These are phyloP conservation scores for Aspergillus persii DNA, from an alignment of 2,329 filamentous ascomycete genomes.

Conservation along the genomic window DNA sequence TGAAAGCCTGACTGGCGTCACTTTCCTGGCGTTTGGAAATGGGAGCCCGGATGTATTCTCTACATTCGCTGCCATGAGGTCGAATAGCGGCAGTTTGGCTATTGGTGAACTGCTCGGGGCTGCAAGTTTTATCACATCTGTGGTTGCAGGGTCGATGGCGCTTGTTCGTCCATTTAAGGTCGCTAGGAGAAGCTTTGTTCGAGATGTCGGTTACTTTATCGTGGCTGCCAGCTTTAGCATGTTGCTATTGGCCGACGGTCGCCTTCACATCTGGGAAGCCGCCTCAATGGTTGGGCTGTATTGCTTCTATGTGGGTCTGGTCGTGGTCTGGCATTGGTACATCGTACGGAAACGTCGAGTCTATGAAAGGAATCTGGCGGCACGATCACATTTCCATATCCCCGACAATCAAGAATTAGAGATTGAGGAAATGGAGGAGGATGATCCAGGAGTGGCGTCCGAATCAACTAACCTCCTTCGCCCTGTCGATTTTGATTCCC, in stretches of 20 bases:
- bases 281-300: constrained; percentile 88
- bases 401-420: constrained; percentile 59
- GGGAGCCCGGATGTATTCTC: constrained; percentile 98
- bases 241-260: constrained; percentile 80
- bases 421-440: constrained; percentile 56
- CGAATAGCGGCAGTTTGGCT: constrained; percentile 94
- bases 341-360: constrained; percentile 61
- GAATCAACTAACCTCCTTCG: constrained; percentile 46
- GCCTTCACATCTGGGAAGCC: constrained; percentile 85
- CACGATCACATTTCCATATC: constrained; percentile 70
- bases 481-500: constrained; percentile 59
- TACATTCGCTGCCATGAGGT: constrained; percentile 96
- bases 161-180: constrained; percentile 94
- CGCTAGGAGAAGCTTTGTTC: constrained; percentile 80
- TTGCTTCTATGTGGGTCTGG: constrained; percentile 79
- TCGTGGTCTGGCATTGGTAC: constrained; percentile 92
- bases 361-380: constrained; percentile 66
- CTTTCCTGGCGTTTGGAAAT: constrained; percentile 94
- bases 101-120: constrained; percentile 94
- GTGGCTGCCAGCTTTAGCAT: constrained; percentile 83
- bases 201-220: constrained; percentile 91
- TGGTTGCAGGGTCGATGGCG: constrained; percentile 96
- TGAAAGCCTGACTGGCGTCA: constrained; percentile 93
- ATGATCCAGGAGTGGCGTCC: constrained; percentile 49
- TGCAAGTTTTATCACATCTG: constrained; percentile 91